Evolutionary conservation across 164 flowering plant species (phyloP), one percentile per base, ranked within the genome.

Genomic region (Magnolia sinica): DNA sequence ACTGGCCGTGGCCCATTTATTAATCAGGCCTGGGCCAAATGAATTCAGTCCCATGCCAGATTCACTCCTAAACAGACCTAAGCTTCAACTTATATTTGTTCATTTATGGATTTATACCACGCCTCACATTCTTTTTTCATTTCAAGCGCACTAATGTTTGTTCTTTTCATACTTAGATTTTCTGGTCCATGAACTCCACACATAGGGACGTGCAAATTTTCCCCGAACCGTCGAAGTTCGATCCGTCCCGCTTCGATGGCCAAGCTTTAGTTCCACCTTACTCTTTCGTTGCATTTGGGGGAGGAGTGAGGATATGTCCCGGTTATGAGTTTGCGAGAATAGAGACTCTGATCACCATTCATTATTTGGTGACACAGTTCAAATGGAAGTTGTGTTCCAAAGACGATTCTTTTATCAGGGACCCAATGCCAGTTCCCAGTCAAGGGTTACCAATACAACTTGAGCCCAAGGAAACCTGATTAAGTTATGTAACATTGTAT

Each of bases 261-360:
- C 90, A 81, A 76, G 72, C 85, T 70, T 73, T 87, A 1, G 18
- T 81, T 45, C 88, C 91, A 16, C 92, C 91, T 8, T 92, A 85
- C 77, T 71, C 81, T 73, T 92, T 73, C 68, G 77, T 89, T 0
- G 84, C 92, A 65, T 91, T 92, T 64, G 97, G 97, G 73, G 94
- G 85, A 19, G 92, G 97, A 7, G 78, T 85, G 13, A 76, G 95
- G 66, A 86, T 87, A 2, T 91, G 97, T 72, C 94, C 94, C 0
- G 94, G 97, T 45, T 70, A 77, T 51, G 92, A 92, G 75, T 87
- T 92, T 81, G 88, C 91, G 13, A 87, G 85, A 78, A 73, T 89
- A 49, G 95, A 89, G 76, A 88, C 82, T 1, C 79, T 88, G 1
- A 71, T 81, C 5, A 22, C 80, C 0, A 82, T 91, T 16, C 91